phyloP scores from a whole-genome alignment of 495 filamentous ascomycete genomes.

The Neurospora tetrasperma region DNA sequence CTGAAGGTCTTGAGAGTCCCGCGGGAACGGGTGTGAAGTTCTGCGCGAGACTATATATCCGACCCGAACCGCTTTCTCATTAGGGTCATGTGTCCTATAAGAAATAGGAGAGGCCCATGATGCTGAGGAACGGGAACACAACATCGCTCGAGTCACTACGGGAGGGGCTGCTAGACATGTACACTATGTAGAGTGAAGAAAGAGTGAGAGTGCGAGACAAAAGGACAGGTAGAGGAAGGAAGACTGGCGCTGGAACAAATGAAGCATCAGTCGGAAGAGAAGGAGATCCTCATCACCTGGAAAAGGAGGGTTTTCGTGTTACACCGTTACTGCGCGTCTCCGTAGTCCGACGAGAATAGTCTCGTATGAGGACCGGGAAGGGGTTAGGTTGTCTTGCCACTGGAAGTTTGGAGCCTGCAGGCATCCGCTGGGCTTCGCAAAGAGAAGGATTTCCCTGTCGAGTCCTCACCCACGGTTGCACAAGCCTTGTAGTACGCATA shows the following conservation, averaged over 20 bases:
- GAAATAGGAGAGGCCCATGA: conserved; percentile 1
- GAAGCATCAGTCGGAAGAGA: conserved; percentile 1
- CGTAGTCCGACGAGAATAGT: conserved; percentile 26
- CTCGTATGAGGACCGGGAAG: conserved; percentile 22
- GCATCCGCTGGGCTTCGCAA: conserved; percentile 9
- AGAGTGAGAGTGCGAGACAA: neutral
- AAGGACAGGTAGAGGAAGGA: conserved; percentile 1
- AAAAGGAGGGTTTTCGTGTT: conserved; percentile 5
- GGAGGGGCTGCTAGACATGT: neutral
- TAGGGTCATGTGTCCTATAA: neutral
- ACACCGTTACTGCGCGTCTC: conserved; percentile 21
- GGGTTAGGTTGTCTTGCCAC: conserved; percentile 10
- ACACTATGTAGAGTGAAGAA: neutral
- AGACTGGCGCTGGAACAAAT: neutral
- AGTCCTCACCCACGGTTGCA: conserved; percentile 1
- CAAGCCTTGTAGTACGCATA: neutral
- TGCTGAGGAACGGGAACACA: conserved; percentile 14
- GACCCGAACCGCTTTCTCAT: neutral
- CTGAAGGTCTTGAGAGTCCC: neutral
- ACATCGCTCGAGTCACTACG: conserved; percentile 4
- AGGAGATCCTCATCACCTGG: neutral
- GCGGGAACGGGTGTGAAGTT: conserved; percentile 14
- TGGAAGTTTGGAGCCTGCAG: conserved; percentile 12
- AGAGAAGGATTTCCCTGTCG: conserved; percentile 8
- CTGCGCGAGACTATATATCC: conserved; percentile 17